Evolutionary conservation across 2,329 filamentous ascomycete species (phyloP), one percentile per base, ranked within the genome.

Genomic region (Amphichorda felina): DNA sequence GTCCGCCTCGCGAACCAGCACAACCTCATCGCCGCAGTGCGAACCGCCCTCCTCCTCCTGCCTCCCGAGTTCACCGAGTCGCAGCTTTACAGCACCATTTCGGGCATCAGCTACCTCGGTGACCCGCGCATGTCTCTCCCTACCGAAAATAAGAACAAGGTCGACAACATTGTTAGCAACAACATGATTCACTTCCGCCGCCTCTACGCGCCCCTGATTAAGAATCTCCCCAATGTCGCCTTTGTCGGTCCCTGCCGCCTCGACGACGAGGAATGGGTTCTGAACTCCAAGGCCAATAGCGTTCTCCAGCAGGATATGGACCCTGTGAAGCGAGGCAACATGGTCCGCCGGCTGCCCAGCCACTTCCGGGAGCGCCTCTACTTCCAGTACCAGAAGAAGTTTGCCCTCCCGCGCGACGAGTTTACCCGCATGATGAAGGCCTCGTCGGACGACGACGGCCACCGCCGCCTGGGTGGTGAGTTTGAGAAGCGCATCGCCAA

Each of bases 1-100:
- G 87, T 98, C 28, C 84, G 91, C 22, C 74, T 96, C 22, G 86
- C 89, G 4, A 96, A 98, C 57, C 91, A 98, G 58, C 81, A 93
- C 56, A 98, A 98, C 55, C 72, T 98, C 14, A 72, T 96, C 30
- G 89, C 89, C 8, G 93, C 93, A 3, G 68, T 96, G 5, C 83
- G 91, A 39, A 89, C 88, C 4, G 86, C 91, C 0, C 71, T 98
- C 1, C 70, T 98, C 1, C 74, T 98, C 17, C 70, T 98, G 1
- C 88, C 88, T 0, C 74, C 79, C 1, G 66, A 72, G 3, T 98
- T 98, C 55, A 88, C 81, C 18, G 91, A 98, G 51, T 75, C 77
- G 40, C 71, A 95, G 45, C 67, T 98, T 2, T 98, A 95, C 59
- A 81, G 75, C 46, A 91, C 86, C 15, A 95, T 98, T 41, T 82